These are phyloP conservation scores for Claviceps arundinis DNA, from an alignment of 2,329 filamentous ascomycete genomes.

Conservation along the genomic window DNA sequence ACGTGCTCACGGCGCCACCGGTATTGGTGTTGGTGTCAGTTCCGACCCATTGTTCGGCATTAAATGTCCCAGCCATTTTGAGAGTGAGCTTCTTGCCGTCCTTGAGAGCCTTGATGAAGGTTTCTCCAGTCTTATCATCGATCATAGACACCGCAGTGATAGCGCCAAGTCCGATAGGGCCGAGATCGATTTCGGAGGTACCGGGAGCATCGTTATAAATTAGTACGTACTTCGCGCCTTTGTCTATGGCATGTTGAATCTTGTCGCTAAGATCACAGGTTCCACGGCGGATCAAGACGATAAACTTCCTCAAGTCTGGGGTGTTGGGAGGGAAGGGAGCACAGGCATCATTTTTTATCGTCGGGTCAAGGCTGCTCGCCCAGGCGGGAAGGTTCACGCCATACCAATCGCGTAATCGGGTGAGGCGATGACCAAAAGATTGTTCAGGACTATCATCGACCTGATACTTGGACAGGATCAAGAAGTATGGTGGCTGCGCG, in stretches of 20 bases:
- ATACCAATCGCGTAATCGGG: conserved; percentile 28
- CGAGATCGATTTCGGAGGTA: conserved; percentile 17
- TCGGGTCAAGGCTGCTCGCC: conserved; percentile 35
- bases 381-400: conserved; percentile 35
- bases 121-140: conserved; percentile 24
- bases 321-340: conserved; percentile 35
- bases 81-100: conserved; percentile 30
- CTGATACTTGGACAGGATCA: conserved; percentile 28
- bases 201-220: conserved; percentile 43
- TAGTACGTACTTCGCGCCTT: conserved; percentile 47
- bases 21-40: conserved; percentile 21
- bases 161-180: conserved; percentile 6
- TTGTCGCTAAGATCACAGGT: conserved; percentile 43
- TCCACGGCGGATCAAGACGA: conserved; percentile 48
- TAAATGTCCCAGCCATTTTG: conserved; percentile 21
- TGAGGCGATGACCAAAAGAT: conserved; percentile 30
- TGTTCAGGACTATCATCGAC: conserved; percentile 20
- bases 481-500: conserved; percentile 26
- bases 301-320: conserved; percentile 41
- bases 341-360: conserved; percentile 37
- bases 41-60: conserved; percentile 15
- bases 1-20: conserved; percentile 38
- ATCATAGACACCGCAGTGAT: conserved; percentile 29
- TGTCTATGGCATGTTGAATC: conserved; percentile 35
- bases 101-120: conserved; percentile 30